Evolutionary conservation across 768 basidiomycete genomes (phyloP).

Genomic region (Ramaria sp.): DNA sequence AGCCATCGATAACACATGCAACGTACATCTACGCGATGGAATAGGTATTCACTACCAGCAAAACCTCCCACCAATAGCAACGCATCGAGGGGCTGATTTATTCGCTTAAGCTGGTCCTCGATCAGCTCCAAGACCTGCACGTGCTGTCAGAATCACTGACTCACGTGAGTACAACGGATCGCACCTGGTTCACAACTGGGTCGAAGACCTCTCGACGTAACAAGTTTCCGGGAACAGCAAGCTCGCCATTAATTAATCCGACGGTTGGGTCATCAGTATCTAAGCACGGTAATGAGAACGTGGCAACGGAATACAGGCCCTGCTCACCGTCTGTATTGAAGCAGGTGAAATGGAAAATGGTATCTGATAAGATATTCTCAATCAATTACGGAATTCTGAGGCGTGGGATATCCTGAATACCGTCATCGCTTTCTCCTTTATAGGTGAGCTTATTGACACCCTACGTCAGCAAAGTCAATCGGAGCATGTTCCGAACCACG

Average conservation of each 20-base stretch:
- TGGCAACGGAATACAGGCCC: not conserved
- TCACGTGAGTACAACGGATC: slow-evolving; percentile 9
- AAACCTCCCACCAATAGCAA: slow-evolving; percentile 87
- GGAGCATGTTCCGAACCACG: not conserved
- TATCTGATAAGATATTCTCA: slow-evolving; percentile 33
- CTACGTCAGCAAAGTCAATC: not conserved
- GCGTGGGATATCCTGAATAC: slow-evolving; percentile 27
- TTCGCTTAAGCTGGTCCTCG: slow-evolving; percentile 58
- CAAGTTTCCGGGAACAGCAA: slow-evolving; percentile 71
- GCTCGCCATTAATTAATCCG: slow-evolving; percentile 72
- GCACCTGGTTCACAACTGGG: slow-evolving; percentile 70
- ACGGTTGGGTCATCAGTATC: slow-evolving; percentile 73
- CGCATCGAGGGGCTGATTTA: slow-evolving; percentile 68
- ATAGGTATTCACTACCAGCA: slow-evolving; percentile 74
- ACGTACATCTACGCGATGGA: slow-evolving; percentile 63
- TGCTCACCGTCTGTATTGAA: slow-evolving; percentile 57
- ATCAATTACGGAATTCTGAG: slow-evolving; percentile 5
- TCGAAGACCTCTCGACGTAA: slow-evolving; percentile 80
- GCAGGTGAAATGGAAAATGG: slow-evolving; percentile 81
- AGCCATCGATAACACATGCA: not conserved
- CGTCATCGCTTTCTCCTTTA: slow-evolving; percentile 62
- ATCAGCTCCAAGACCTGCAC: slow-evolving; percentile 65
- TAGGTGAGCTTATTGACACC: slow-evolving; percentile 44
- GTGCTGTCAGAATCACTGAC: slow-evolving; percentile 4
- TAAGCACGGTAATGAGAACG: slow-evolving; percentile 1